These are phyloP conservation scores for Taphrina betulina DNA, from an alignment of 1,139 yeast species.

Conservation along the genomic window DNA sequence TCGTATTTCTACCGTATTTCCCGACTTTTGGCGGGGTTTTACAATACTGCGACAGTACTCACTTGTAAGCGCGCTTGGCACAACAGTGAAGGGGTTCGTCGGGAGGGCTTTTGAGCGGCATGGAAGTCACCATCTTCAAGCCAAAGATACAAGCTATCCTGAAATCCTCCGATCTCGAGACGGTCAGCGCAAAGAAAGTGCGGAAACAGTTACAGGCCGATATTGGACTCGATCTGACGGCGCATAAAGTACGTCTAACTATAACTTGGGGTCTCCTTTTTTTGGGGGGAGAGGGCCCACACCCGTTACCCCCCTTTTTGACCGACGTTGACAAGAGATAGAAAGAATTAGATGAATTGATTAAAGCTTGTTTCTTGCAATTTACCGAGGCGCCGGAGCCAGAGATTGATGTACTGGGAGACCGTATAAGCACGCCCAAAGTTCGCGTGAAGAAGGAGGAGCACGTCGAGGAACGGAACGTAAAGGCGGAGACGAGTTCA, in stretches of 20 bases:
- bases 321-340: slow-evolving; percentile 38
- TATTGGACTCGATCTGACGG: slow-evolving; percentile 57
- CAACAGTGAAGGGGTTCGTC: too few species aligned
- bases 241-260: slow-evolving; percentile 45
- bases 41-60: too few species aligned
- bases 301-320: background rate
- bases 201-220: slow-evolving; percentile 69
- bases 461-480: slow-evolving; percentile 43
- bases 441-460: slow-evolving; percentile 35
- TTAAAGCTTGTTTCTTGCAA: slow-evolving; percentile 54
- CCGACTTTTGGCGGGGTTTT: too few species aligned
- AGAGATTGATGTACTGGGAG: too few species aligned
- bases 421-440: too few species aligned
- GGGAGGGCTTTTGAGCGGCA: background rate
- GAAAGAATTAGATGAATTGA: slow-evolving; percentile 60
- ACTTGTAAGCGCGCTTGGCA: too few species aligned
- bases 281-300: background rate
- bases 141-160: slow-evolving; percentile 57
- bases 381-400: too few species aligned
- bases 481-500: too few species aligned
- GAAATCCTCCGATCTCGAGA: slow-evolving; percentile 68
- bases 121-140: slow-evolving; percentile 18
- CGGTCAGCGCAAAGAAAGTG: slow-evolving; percentile 69
- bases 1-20: too few species aligned
- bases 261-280: background rate